These are phyloP conservation scores for Talaromyces pinophilus DNA, from an alignment of 2,329 filamentous ascomycete species.

Conservation along the genomic window DNA sequence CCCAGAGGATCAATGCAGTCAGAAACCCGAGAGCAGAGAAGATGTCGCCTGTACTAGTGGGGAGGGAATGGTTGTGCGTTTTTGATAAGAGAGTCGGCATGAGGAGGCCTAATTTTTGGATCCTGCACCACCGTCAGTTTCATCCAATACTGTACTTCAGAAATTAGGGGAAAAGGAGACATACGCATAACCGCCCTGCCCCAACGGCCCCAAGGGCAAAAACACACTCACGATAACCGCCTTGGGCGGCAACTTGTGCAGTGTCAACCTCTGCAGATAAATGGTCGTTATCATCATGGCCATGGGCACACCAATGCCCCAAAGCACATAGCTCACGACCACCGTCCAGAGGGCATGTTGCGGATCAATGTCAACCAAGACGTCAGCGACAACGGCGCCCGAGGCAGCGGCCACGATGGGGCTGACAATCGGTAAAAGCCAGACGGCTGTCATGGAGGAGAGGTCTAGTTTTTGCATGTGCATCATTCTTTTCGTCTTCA, in stretches of 20 bases:
- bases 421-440: constrained; percentile 67
- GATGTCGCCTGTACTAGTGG: constrained; percentile 34
- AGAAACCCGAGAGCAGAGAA: constrained; percentile 42
- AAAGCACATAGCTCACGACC: constrained; percentile 67
- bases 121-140: constrained; percentile 28
- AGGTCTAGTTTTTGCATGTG: constrained; percentile 45
- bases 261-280: constrained; percentile 68
- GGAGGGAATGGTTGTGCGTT: constrained; percentile 31
- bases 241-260: constrained; percentile 68
- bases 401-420: constrained; percentile 67
- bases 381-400: constrained; percentile 63
- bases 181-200: constrained; percentile 63
- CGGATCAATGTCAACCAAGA: constrained; percentile 52
- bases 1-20: constrained; percentile 42
- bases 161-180: constrained; percentile 7
- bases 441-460: constrained; percentile 64
- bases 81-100: constrained; percentile 42
- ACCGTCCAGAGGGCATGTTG: constrained; percentile 64
- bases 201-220: constrained; percentile 66
- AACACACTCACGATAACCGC: constrained; percentile 70
- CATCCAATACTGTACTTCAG: no score
- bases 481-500: constrained; percentile 5
- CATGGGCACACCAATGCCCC: constrained; percentile 65
- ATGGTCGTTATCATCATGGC: constrained; percentile 66
- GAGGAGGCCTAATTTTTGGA: constrained; percentile 54